Percentiles rank a stretch among this genome's conserved stretches.
Conservation (phyloP, 2,329 filamentous ascomycete genomes). For the Xylaria sp. region DNA sequence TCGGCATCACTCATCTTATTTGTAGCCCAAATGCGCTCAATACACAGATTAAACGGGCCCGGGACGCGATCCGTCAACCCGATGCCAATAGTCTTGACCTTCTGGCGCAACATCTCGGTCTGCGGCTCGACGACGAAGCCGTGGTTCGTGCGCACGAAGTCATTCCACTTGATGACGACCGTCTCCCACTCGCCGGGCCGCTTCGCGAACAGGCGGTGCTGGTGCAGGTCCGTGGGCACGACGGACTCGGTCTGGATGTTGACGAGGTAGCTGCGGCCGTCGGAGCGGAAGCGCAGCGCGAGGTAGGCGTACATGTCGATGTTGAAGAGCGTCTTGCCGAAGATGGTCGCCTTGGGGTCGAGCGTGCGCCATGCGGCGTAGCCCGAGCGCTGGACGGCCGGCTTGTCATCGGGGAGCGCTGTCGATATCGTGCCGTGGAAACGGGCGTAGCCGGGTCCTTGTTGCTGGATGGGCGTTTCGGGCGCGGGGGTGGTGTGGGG, state of each 20-base stretch:
- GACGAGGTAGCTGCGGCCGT: conserved; percentile 87
- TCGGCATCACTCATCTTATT: conserved; percentile 51
- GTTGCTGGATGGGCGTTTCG: conserved; percentile 6
- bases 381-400: conserved; percentile 71
- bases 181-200: conserved; percentile 90
- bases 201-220: conserved; percentile 79
- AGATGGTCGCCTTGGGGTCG: conserved; percentile 71
- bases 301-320: conserved; percentile 86
- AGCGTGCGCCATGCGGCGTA: conserved; percentile 87
- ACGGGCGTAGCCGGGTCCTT: conserved; percentile 52
- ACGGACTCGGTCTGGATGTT: conserved; percentile 95
- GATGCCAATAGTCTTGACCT: conserved; percentile 78
- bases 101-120: conserved; percentile 79
- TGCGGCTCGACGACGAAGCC: conserved; percentile 91
- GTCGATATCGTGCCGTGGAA: conserved; percentile 90
- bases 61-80: conserved; percentile 84
- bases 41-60: conserved; percentile 79
- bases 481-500: conserved; percentile 20
- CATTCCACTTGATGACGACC: conserved; percentile 80
- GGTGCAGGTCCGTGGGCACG: conserved; percentile 90
- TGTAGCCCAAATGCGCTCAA: conserved; percentile 87
- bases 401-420: conserved; percentile 67
- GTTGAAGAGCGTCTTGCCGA: conserved; percentile 81
- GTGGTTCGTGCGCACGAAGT: conserved; percentile 92
- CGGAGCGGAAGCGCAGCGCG: conserved; percentile 80